Base-by-base conservation (phyloP, 1,139 yeast species). In the Scheffersomyces lignicola region DNA sequence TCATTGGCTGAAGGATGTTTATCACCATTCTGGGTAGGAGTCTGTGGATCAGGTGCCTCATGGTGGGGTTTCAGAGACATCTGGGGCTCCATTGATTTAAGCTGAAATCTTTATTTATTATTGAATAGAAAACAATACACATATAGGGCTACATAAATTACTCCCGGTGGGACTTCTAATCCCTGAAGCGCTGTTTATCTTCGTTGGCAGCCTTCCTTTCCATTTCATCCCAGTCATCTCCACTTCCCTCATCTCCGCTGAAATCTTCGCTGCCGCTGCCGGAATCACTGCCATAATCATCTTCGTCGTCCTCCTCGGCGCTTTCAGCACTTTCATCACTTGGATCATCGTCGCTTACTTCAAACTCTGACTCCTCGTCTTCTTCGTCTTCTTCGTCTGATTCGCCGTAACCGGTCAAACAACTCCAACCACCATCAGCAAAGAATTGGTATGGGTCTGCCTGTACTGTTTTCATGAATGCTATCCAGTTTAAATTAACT, bases 381-480 rank as follows among this genome's bases (percentile, higher is more conserved):
- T 78, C 85, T 37, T 75, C 82, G 34, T 75, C 78, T 24, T 76
- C 83, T 29, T 70, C 79, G 45, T 76, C 85, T 28, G 78, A 78
- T 37, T 78, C 83, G 8, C 83, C 82, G 28, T 74, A 78, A 20
- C 83, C 83, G 15, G 88, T 83, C 58, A 92, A 76, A 76, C 92
- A 88, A 27, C 80, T 76, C 99, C 99, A 92, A 36, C 98, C 97
- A 36, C 98, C 98, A 53, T 85, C 92, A 27, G 79, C 73, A 61
- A 90, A 92, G 65, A 92, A 92, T 56, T 88, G 95, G 57, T 88
- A 88, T 12, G 98, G 97, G 60, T 92, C 97, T 8, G 90, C 82
- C 48, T 78, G 79, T 40, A 92, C 81, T 0, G 97, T 89, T 65
- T 89, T 90, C 96, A 94, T 92, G 57, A 92, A 90, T 24, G 90